Percentiles rank a stretch among this genome's conserved stretches.
phyloP scores from a whole-genome alignment of 495 filamentous ascomycete genomes.

The Hypoxylon crocopeplum region DNA sequence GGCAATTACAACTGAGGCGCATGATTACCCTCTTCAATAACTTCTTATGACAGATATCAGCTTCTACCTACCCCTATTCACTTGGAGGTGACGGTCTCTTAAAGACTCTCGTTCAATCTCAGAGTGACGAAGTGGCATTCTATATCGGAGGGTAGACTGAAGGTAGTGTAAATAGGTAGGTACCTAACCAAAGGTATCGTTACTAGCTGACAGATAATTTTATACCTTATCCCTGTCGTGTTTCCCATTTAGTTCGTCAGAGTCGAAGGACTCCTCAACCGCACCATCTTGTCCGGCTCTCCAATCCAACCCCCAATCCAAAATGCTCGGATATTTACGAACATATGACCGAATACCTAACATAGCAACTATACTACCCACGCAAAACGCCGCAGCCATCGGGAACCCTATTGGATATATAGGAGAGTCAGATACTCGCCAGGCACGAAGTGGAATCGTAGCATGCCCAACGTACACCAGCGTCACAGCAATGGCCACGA shows the following conservation, averaged over 20 bases:
- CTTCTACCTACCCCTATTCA: no score
- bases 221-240: background rate
- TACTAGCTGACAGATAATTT: no score
- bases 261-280: background rate
- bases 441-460: slow-evolving; percentile 11
- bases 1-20: no score
- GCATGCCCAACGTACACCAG: slow-evolving; percentile 14
- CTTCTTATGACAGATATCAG: no score
- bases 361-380: background rate
- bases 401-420: slow-evolving; percentile 17
- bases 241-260: background rate
- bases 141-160: no score
- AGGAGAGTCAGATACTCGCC: slow-evolving; percentile 9
- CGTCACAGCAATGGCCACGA: slow-evolving; percentile 16
- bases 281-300: background rate
- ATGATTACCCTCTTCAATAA: no score
- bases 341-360: background rate
- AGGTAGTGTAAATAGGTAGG: no score
- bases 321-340: background rate
- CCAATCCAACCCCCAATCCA: slow-evolving; percentile 1
- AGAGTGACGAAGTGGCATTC: no score
- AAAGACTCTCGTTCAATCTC: no score
- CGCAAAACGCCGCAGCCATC: background rate
- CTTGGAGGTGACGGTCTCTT: no score
- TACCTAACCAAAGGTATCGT: no score